Conservation (phyloP, 306 rosid species). For the Erythrophleum fordii region DNA sequence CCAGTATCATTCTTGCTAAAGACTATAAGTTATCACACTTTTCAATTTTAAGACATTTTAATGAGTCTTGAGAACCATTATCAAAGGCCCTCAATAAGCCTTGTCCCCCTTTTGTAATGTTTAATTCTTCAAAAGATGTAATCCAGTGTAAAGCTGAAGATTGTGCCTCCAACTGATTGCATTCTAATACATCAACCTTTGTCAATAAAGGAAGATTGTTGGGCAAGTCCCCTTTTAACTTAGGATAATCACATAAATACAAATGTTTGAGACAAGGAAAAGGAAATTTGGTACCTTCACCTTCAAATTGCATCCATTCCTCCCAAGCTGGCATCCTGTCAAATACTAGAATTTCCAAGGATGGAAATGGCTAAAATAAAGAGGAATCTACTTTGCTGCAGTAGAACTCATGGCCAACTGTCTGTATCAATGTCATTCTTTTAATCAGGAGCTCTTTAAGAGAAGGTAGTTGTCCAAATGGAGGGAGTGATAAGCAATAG, state of each 20-base stretch:
- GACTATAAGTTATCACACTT: neutral
- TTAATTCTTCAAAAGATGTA: neutral
- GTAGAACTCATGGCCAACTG: conserved; percentile 19
- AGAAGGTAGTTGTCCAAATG: conserved; percentile 24
- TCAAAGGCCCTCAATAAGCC: neutral
- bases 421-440: neutral
- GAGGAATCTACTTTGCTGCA: neutral
- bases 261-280: neutral
- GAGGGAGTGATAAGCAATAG: conserved; percentile 27
- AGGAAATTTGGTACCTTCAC: neutral
- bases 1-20: neutral
- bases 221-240: neutral
- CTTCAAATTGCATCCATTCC: conserved; percentile 4
- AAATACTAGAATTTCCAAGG: neutral
- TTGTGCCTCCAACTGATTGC: neutral
- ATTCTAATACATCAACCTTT: neutral
- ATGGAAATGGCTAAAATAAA: conserved; percentile 10
- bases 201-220: neutral
- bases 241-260: neutral
- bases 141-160: neutral
- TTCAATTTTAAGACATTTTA: neutral
- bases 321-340: neutral
- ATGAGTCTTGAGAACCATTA: neutral
- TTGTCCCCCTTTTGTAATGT: neutral
- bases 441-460: neutral